phyloP scores from a whole-genome alignment of 768 basidiomycete species.

The Sarcomyxa edulis region DNA sequence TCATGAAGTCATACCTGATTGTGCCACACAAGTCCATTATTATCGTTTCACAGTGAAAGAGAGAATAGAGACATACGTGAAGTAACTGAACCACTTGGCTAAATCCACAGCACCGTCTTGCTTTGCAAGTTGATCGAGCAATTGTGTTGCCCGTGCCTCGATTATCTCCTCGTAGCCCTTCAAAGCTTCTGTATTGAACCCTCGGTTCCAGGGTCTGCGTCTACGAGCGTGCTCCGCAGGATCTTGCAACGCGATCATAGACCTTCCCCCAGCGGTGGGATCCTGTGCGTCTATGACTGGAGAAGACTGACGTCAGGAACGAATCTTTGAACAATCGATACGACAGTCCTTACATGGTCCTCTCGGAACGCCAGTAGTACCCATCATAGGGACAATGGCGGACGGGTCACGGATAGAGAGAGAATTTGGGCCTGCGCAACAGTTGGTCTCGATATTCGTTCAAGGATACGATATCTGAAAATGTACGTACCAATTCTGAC shows the following conservation, averaged over 20 bases:
- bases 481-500: constrained; percentile 43
- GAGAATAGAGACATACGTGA: constrained; percentile 24
- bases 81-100: constrained; percentile 31
- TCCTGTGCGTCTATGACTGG: constrained; percentile 49
- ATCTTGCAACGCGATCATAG: constrained; percentile 31
- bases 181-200: constrained; percentile 37
- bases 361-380: constrained; percentile 46
- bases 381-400: constrained; percentile 44
- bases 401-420: constrained; percentile 43
- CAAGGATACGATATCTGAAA: neutral
- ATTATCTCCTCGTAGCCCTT: constrained; percentile 40
- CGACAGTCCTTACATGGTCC: constrained; percentile 51
- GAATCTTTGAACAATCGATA: too few species aligned
- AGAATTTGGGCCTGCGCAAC: constrained; percentile 50
- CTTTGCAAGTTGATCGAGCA: constrained; percentile 30
- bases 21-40: neutral
- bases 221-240: constrained; percentile 38
- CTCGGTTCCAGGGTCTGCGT: constrained; percentile 46
- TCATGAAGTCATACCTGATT: constrained; percentile 40
- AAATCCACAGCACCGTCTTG: constrained; percentile 24
- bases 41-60: neutral
- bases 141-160: constrained; percentile 28
- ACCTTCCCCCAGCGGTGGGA: constrained; percentile 35
- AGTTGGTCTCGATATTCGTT: too few species aligned
- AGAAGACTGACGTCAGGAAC: too few species aligned